Evolutionary conservation across 805 yeast genomes (phyloP).

Genomic region (Torulaspora maleeae): DNA sequence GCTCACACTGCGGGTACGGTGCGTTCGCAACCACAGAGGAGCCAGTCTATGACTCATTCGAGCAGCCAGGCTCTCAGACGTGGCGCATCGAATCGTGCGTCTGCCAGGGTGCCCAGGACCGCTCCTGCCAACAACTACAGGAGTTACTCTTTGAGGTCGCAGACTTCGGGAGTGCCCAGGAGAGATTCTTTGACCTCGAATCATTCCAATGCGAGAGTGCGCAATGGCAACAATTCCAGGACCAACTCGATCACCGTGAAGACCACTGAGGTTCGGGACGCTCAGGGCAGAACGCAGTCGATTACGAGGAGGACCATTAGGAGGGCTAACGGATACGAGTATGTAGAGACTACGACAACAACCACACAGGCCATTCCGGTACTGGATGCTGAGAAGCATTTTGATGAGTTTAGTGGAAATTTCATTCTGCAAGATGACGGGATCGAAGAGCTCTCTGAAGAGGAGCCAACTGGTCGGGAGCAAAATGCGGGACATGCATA

Average conservation of each 20-base stretch:
- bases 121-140: constrained; percentile 10
- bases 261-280: constrained; percentile 48
- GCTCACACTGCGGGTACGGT: constrained; percentile 2
- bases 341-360: constrained; percentile 46
- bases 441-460: constrained; percentile 18
- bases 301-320: constrained; percentile 52
- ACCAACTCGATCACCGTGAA: constrained; percentile 39
- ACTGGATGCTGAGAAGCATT: constrained; percentile 30
- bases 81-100: background rate
- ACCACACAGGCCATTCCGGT: constrained; percentile 27
- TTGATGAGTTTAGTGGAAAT: constrained; percentile 30
- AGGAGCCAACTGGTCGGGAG: constrained; percentile 17
- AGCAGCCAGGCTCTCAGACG: background rate
- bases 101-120: constrained; percentile 2
- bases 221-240: constrained; percentile 18
- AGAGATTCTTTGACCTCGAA: constrained; percentile 26
- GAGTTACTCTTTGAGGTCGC: constrained; percentile 25
- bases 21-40: constrained; percentile 8
- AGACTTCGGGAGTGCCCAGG: constrained; percentile 12
- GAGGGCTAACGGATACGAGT: constrained; percentile 45
- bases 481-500: constrained; percentile 10
- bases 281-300: constrained; percentile 50
- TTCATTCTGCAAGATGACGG: constrained; percentile 21
- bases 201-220: constrained; percentile 1
- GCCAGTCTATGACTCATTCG: constrained; percentile 8